phyloP scores from a whole-genome alignment of 1,284 basidiomycete species.

The Taiwanofungus camphoratus region DNA sequence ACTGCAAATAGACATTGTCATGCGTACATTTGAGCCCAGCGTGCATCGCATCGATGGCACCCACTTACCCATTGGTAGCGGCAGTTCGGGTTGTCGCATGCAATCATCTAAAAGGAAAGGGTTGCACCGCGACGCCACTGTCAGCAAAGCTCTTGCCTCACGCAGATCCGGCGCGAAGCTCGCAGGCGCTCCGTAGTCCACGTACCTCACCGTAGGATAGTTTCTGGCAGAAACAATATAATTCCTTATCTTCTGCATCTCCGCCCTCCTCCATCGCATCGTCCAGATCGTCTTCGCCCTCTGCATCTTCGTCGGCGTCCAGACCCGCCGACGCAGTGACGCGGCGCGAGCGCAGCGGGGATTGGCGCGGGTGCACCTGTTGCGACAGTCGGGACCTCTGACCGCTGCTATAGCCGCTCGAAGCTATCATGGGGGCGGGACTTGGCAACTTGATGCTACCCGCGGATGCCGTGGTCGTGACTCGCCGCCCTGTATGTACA shows the following conservation, averaged over 20 bases:
- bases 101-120: constrained; percentile 49
- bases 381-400: constrained; percentile 25
- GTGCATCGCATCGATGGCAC: too few species aligned
- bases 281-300: constrained; percentile 37
- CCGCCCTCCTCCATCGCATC: constrained; percentile 39
- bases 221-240: constrained; percentile 65
- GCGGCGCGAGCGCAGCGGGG: constrained; percentile 29
- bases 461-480: constrained; percentile 19
- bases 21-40: constrained; percentile 1
- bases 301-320: constrained; percentile 40
- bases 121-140: constrained; percentile 2
- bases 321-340: constrained; percentile 34
- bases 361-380: constrained; percentile 26
- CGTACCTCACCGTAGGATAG: constrained; percentile 58
- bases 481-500: constrained; percentile 19
- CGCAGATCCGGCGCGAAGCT: constrained; percentile 1
- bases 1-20: constrained; percentile 31
- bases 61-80: constrained; percentile 65
- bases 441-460: constrained; percentile 32
- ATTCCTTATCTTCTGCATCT: constrained; percentile 46
- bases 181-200: constrained; percentile 10
- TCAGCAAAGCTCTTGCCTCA: constrained; percentile 7
- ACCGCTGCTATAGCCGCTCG: constrained; percentile 9
- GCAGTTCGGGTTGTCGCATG: constrained; percentile 62
- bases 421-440: constrained; percentile 26